These are phyloP conservation scores for Ceratobasidium sp. DNA, from an alignment of 1,284 basidiomycete genomes.

Conservation along the genomic window DNA sequence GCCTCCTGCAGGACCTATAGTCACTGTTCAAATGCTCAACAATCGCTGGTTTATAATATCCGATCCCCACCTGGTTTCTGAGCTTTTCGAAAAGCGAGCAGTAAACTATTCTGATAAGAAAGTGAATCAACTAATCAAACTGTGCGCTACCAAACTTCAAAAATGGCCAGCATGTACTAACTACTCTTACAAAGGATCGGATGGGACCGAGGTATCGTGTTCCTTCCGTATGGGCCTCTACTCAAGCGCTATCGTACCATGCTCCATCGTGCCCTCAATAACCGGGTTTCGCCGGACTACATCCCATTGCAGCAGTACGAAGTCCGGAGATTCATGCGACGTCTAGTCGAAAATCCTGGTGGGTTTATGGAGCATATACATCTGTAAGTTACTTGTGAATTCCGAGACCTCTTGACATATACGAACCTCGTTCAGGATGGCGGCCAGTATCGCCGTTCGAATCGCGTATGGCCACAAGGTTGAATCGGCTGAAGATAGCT, in stretches of 20 bases:
- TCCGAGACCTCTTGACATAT: neutral
- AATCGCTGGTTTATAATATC: neutral
- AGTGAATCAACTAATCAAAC: neutral
- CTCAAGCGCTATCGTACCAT: neutral
- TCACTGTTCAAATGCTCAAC: neutral
- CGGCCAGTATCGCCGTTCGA: neutral
- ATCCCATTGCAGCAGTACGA: neutral
- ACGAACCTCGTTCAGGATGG: neutral
- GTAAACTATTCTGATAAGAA: neutral
- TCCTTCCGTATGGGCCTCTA: neutral
- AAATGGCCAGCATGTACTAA: neutral
- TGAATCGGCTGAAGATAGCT: neutral
- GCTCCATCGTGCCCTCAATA: neutral
- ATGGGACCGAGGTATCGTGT: neutral
- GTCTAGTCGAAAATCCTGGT: neutral
- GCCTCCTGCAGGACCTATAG: neutral
- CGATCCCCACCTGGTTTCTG: neutral
- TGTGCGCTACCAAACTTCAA: neutral
- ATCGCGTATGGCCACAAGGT: slow-evolving; percentile 17
- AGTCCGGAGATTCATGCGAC: neutral
- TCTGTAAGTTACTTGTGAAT: neutral
- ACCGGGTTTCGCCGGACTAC: neutral
- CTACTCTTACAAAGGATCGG: neutral
- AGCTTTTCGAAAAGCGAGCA: slow-evolving; percentile 14
- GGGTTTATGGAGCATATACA: neutral